Evolutionary conservation across 2,329 filamentous ascomycete species (phyloP), one percentile per base, ranked within the genome.

Genomic region (Tolypocladium nubicola): DNA sequence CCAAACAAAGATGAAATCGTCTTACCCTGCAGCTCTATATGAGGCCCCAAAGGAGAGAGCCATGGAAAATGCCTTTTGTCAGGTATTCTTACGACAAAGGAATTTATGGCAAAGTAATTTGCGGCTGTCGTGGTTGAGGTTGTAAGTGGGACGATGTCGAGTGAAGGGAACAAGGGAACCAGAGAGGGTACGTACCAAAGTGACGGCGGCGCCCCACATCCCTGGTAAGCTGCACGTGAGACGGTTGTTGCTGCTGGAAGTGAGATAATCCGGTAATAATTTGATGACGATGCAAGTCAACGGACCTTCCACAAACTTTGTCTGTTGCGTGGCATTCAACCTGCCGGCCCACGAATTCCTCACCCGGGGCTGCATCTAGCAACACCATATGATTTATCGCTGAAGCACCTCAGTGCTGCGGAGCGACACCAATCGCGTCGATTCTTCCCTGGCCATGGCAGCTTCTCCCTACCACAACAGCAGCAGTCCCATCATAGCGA

Each of bases 401-500:
- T 52, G 30, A 35, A 35, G 30, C 41, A 37, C 33, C 33, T 49
- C 26, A 33, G 30, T 39, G 16, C 54, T 23, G 33, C 40, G 16
- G 41, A 35, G n/a, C 41, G 41, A 30, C 43, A 39, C 45, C 41
- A 19, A 19, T 10, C 33, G 35, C 43, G 50, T 54, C 56, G 23
- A 47, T 54, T 16, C 19, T 52, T 13, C 35, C 38, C 52, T 60
- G 58, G 61, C 57, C 55, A 65, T 65, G 63, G 62, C 60, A 58
- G 57, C 58, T 38, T 61, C 56, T 43, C 53, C 58, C 39, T 59
- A 52, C 35, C 57, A 54, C 41, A 19, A 53, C 47, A 45, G 53
- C 43, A 54, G 55, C 59, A 58, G 49, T 54, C 55, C 55, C 39
- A 52, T 40, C 38, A 54, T 37, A 26, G 49, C 56, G 53, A 37